phyloP scores from a whole-genome alignment of 2,329 filamentous ascomycete genomes.

The Aspergillus amoenus region DNA sequence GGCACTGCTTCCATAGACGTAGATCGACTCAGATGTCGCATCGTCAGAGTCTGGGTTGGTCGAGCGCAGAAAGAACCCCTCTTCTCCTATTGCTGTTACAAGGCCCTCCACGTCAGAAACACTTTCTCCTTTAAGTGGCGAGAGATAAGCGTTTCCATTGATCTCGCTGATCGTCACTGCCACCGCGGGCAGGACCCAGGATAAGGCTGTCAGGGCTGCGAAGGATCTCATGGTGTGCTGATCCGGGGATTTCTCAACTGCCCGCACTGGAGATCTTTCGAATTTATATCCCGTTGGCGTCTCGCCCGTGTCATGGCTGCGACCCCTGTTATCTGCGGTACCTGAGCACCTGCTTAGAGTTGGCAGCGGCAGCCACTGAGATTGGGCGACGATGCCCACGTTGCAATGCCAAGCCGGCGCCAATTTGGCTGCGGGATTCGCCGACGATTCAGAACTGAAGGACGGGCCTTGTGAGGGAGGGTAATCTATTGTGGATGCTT shows the following conservation, averaged over 20 bases:
- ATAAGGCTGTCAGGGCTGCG: neutral
- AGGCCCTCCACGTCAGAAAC: conserved; percentile 63
- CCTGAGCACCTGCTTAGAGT: neutral
- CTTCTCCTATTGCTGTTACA: conserved; percentile 62
- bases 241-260: neutral
- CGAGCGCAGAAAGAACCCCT: conserved; percentile 66
- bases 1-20: conserved; percentile 59
- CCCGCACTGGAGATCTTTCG: neutral
- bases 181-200: conserved; percentile 5
- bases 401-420: conserved; percentile 11
- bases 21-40: conserved; percentile 64
- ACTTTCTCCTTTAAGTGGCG: conserved; percentile 56
- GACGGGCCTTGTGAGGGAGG: neutral
- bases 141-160: conserved; percentile 66
- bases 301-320: too few relatives aligned
- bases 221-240: conserved; percentile 9
- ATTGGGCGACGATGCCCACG: conserved; percentile 2
- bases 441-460: conserved; percentile 4
- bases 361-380: conserved; percentile 3
- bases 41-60: conserved; percentile 55
- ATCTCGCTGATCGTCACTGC: conserved; percentile 60
- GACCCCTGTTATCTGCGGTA: neutral
- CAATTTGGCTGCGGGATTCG: neutral
- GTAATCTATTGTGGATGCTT: neutral
- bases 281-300: neutral